phyloP scores from a whole-genome alignment of 768 basidiomycete species.

The Mycena polygramma region DNA sequence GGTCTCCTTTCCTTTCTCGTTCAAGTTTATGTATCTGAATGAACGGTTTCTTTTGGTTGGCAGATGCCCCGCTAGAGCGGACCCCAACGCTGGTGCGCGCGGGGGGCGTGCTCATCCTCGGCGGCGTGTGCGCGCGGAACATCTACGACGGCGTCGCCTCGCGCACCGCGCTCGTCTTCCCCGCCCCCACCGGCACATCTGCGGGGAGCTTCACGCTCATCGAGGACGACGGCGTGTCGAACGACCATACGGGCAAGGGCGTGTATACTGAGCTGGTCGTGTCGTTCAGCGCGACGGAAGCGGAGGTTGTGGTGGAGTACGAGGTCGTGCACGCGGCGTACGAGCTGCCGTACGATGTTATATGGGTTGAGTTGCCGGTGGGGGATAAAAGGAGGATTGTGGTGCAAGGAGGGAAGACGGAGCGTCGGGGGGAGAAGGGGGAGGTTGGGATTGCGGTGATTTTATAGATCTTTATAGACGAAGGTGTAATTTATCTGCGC shows the following conservation, averaged over 20 bases:
- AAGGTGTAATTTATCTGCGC: no score
- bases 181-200: conserved; percentile 28
- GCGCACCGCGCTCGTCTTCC: conserved; percentile 37
- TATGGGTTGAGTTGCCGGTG: conserved; percentile 35
- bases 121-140: conserved; percentile 33
- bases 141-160: conserved; percentile 37
- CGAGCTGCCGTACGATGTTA: conserved; percentile 34
- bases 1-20: background rate
- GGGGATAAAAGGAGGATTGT: conserved; percentile 31
- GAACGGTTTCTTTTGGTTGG: background rate
- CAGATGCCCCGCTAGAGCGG: conserved; percentile 32
- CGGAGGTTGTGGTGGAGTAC: conserved; percentile 29
- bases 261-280: conserved; percentile 34
- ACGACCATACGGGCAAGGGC: conserved; percentile 29
- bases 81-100: conserved; percentile 34
- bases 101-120: conserved; percentile 31
- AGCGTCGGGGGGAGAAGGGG: conserved; percentile 16
- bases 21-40: background rate
- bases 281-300: conserved; percentile 26
- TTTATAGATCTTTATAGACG: no score
- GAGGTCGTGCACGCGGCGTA: conserved; percentile 33
- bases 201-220: conserved; percentile 34
- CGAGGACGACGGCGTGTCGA: conserved; percentile 38
- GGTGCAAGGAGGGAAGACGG: conserved; percentile 24
- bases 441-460: conserved; percentile 26